Evolutionary conservation across 805 yeast genomes (phyloP).

Genomic region (Hanseniaspora opuntiae): DNA sequence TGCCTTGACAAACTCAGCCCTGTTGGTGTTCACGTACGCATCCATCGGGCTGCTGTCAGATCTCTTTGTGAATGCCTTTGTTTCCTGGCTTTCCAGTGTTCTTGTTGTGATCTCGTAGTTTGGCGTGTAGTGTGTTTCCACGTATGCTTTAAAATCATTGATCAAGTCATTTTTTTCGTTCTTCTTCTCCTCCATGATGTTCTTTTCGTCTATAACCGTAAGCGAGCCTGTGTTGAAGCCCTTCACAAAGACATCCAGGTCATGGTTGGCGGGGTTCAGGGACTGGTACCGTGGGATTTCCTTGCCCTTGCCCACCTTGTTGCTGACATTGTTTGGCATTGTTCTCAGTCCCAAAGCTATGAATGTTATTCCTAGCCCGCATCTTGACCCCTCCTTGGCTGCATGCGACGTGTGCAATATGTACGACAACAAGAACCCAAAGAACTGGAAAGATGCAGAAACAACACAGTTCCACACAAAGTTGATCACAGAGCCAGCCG

Average conservation of each 20-base stretch:
- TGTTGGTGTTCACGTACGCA: slow-evolving; percentile 18
- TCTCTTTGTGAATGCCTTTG: not conserved
- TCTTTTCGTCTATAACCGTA: slow-evolving; percentile 15
- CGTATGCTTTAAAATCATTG: not conserved
- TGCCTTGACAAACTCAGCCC: slow-evolving; percentile 14
- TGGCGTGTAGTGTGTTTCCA: not conserved
- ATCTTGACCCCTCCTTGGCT: slow-evolving; percentile 85
- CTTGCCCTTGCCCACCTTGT: slow-evolving; percentile 23
- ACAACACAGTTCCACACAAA: slow-evolving; percentile 83
- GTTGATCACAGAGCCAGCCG: slow-evolving; percentile 84
- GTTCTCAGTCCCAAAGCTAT: slow-evolving; percentile 53
- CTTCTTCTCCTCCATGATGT: slow-evolving; percentile 17
- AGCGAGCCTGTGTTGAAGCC: slow-evolving; percentile 19
- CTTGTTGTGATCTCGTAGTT: not conserved
- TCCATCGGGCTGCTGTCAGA: not conserved
- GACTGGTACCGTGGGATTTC: slow-evolving; percentile 36
- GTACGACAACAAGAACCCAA: slow-evolving; percentile 84
- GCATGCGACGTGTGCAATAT: slow-evolving; percentile 92
- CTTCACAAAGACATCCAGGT: slow-evolving; percentile 16
- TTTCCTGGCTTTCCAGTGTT: slow-evolving; percentile 2
- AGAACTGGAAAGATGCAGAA: slow-evolving; percentile 81
- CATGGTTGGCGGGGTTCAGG: slow-evolving; percentile 44
- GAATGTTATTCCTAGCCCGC: slow-evolving; percentile 79
- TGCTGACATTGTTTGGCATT: slow-evolving; percentile 32
- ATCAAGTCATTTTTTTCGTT: not conserved